Evolutionary conservation across 2,329 filamentous ascomycete species (phyloP).

Genomic region (Pseudogymnoascus verrucosus): DNA sequence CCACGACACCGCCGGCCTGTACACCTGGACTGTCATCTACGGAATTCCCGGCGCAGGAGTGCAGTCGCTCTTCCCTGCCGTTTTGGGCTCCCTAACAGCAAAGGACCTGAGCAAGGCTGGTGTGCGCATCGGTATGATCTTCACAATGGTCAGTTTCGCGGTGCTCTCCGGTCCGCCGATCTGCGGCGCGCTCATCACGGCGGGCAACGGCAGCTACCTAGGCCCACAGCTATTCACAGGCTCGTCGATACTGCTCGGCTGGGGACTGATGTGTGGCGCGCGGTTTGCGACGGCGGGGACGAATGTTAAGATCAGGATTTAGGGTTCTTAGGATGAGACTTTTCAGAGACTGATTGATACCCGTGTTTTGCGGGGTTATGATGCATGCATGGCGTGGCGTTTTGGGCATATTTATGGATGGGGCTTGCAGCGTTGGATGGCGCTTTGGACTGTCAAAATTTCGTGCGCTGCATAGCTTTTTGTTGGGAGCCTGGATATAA

Average conservation of each 20-base stretch:
- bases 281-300: constrained; percentile 32
- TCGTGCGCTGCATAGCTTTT: background rate
- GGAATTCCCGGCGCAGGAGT: constrained; percentile 43
- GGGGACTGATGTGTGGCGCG: constrained; percentile 33
- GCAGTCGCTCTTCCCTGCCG: constrained; percentile 45
- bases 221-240: constrained; percentile 46
- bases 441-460: background rate
- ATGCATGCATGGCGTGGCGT: constrained; percentile 1
- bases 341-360: background rate
- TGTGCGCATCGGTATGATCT: constrained; percentile 49
- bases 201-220: constrained; percentile 36
- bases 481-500: background rate
- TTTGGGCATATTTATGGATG: background rate
- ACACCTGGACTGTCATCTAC: constrained; percentile 43
- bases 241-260: constrained; percentile 35
- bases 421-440: background rate
- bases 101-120: constrained; percentile 43
- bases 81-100: constrained; percentile 40
- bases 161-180: constrained; percentile 47
- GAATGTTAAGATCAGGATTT: constrained; percentile 20
- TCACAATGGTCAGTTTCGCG: constrained; percentile 44
- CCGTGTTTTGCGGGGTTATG: background rate
- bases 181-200: constrained; percentile 42
- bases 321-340: background rate
- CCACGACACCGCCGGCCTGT: constrained; percentile 33